Evolutionary conservation across 148 eudicot species (phyloP).

Genomic region (Diospyros lotus): DNA sequence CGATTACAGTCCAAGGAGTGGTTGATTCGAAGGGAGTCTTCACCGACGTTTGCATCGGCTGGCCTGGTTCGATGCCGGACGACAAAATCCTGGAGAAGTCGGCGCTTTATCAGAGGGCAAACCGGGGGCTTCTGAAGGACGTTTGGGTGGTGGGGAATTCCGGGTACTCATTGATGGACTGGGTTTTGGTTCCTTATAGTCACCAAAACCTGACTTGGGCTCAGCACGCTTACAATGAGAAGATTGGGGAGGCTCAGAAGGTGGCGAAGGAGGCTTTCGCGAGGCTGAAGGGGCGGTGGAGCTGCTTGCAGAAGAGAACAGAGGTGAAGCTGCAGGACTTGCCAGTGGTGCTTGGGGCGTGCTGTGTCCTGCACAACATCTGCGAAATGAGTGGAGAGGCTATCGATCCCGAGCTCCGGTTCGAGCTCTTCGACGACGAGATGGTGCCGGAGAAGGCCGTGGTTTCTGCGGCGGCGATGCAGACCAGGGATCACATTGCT

Average conservation of each 20-base stretch:
- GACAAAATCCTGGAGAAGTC: conserved; percentile 58
- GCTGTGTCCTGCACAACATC: conserved; percentile 69
- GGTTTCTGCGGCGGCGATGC: conserved; percentile 34
- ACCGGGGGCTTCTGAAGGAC: conserved; percentile 34
- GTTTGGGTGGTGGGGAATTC: conserved; percentile 44
- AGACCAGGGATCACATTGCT: conserved; percentile 68
- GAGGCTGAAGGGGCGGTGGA: conserved; percentile 61
- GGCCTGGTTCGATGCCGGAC: conserved; percentile 77
- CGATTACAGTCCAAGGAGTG: conserved; percentile 67
- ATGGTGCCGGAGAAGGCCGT: conserved; percentile 40
- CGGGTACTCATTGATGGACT: conserved; percentile 54
- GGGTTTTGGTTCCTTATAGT: conserved; percentile 62
- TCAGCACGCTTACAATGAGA: conserved; percentile 67
- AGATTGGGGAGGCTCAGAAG: conserved; percentile 39
- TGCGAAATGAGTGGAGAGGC: conserved; percentile 53
- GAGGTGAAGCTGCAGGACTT: conserved; percentile 71
- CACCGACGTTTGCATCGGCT: conserved; percentile 65
- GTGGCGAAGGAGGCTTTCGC: conserved; percentile 47
- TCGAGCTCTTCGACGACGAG: conserved; percentile 63
- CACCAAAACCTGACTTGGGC: conserved; percentile 64
- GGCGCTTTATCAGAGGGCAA: conserved; percentile 43
- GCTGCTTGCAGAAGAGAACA: conserved; percentile 68
- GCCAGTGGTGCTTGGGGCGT: conserved; percentile 66
- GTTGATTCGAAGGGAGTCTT: conserved; percentile 56
- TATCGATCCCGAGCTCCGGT: conserved; percentile 30